These are phyloP conservation scores for Biscogniauxia marginata DNA, from an alignment of 2,329 filamentous ascomycete genomes.

Conservation along the genomic window DNA sequence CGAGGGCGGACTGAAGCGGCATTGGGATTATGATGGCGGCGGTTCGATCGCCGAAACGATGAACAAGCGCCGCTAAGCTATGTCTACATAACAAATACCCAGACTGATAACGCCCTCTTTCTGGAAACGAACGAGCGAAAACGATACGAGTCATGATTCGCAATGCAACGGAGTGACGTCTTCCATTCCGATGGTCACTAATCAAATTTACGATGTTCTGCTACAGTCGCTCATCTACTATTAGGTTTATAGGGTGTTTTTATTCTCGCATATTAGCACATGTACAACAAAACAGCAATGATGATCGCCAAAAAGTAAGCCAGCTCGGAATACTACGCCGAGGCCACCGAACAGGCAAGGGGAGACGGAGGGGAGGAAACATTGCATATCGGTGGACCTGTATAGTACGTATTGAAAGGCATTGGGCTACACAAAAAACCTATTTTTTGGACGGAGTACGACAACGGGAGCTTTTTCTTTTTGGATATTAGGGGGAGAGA, in stretches of 20 bases:
- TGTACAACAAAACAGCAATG: neutral
- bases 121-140: conserved; percentile 11
- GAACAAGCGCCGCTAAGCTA: conserved; percentile 31
- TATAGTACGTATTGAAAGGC: neutral
- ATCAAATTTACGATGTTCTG: neutral
- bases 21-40: conserved; percentile 55
- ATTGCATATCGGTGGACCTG: neutral
- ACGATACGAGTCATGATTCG: conserved; percentile 5
- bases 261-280: neutral
- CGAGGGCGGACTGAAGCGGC: conserved; percentile 61
- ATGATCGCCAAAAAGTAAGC: neutral
- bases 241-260: neutral
- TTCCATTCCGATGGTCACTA: neutral
- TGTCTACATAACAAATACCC: conserved; percentile 6
- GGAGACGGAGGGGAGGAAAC: neutral
- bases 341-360: neutral
- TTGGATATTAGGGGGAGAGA: too few relatives aligned
- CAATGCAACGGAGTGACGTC: neutral
- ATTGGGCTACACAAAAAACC: neutral
- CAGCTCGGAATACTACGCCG: neutral
- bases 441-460: neutral
- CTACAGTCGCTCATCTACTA: neutral
- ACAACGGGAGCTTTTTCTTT: neutral
- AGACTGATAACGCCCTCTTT: conserved; percentile 19
- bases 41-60: conserved; percentile 29